A percentile compares a stretch with the other conserved stretches of the same genome.
Conservation (phyloP, 495 filamentous ascomycete species). For the Ascodesmis nigricans region DNA sequence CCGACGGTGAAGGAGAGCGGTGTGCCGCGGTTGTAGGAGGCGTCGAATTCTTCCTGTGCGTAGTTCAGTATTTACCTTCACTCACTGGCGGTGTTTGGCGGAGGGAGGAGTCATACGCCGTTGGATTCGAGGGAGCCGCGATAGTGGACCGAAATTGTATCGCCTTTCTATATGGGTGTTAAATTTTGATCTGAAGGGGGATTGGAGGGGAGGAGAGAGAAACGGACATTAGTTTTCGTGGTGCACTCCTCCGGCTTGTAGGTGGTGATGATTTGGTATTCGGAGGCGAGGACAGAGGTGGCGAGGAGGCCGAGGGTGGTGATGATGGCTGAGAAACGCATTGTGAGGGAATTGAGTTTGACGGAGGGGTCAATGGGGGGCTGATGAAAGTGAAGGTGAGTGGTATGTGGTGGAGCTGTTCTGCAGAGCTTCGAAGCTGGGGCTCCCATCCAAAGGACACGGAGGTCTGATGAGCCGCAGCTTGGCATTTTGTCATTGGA, state of each 20-base stretch:
- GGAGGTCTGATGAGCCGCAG: too few species aligned
- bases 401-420: too few species aligned
- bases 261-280: slow-evolving; percentile 56
- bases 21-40: slow-evolving; percentile 44
- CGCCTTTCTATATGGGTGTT: slow-evolving; percentile 49
- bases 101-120: too few species aligned
- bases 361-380: too few species aligned
- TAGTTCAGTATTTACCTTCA: too few species aligned
- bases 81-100: neutral
- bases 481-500: too few species aligned
- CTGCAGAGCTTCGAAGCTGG: too few species aligned
- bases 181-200: slow-evolving; percentile 48
- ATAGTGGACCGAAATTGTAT: slow-evolving; percentile 72
- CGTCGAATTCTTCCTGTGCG: slow-evolving; percentile 34
- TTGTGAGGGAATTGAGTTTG: slow-evolving; percentile 21
- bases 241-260: slow-evolving; percentile 44
- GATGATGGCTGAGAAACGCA: slow-evolving; percentile 37
- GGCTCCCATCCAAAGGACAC: too few species aligned
- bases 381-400: too few species aligned
- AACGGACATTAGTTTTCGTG: slow-evolving; percentile 40
- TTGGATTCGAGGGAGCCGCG: slow-evolving; percentile 46
- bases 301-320: slow-evolving; percentile 32
- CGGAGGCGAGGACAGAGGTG: slow-evolving; percentile 29
- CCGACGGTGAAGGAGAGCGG: slow-evolving; percentile 68
- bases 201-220: slow-evolving; percentile 25